Base-by-base conservation (phyloP, 352 stramenopile genomes). In the Pseudoperonospora humuli region DNA sequence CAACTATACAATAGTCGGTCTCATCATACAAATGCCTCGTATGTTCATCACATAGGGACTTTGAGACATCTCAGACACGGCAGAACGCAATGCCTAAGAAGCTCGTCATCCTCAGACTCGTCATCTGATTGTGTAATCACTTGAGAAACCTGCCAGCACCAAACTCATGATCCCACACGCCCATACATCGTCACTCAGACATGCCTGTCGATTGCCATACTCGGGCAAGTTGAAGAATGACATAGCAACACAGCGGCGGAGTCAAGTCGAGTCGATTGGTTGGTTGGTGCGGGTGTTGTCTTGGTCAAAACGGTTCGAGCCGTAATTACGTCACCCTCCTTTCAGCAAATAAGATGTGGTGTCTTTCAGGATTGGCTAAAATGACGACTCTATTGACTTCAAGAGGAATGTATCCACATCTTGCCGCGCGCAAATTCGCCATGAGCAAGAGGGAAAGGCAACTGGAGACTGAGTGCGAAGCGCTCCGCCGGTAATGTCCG, bases 21-120 rank as follows among this genome's bases (percentile, higher is more conserved):
- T 88, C 80, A 89, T 92, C 80, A 92, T 92, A 92, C 80, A 92
- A 92, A 92, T 92, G 80, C 80, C 80, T 92, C 80, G 80, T 50
- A 77, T 88, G 59, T 59, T 86, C 75, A 79, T 91, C 79, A 91
- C 74, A 64, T 81, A 54, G 47, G 69, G 70, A 78, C 49, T 71
- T 49, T 19, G 53, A 73, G 57, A 39, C 48, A 45, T 61, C 59
- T 75, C 28, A 59, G 44, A 76, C 74, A 68, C 67, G 43, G 76
- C 77, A 92, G 77, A 89, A 89, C 80, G 76, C 76, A 67, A 64
- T 57, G 61, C 77, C 60, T 73, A 59, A 73, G 48, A 53, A 61
- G 44, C 57, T 67, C 54, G 48, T 84, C 68, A 27, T 81, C 75
- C 72, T 92, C 80, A 92, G 80, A 87, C 78, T 92, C 80, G 80